Base-by-base conservation (phyloP, 73 alveolate species). In the Blepharisma japonicum region DNA sequence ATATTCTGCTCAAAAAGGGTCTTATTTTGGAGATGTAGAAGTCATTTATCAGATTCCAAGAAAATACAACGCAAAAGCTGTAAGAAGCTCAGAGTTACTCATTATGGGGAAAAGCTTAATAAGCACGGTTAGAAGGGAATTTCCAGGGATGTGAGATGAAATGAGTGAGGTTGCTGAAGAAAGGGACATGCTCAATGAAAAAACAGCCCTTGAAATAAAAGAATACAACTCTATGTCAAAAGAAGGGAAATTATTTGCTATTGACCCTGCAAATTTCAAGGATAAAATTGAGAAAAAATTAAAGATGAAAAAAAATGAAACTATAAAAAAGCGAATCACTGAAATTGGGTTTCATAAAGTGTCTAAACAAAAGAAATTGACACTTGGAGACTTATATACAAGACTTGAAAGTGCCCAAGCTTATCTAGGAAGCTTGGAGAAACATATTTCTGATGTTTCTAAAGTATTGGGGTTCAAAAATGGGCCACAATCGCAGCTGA, bases 11-110 rank as follows among this genome's bases (percentile, higher is more conserved):
- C 82, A 45, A 86, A 86, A 77, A 48, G 96, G 98, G 25, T 78
- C 93, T 20, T 91, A 91, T 77, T 91, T 89, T 68, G 98, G 98
- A 14, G 98, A 91, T 56, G 42, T 82, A 6, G 97, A 91, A 54
- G 76, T 91, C 32, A 68, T 82, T 27, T 51, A 50, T 7, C 89
- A 82, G 32, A 78, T 68, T 2, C 78, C 88, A 21, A 76, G 89
- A 82, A 71, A 55, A 48, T 47, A 78, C 76, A 14, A 46, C 46
- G 50, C 81, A 55, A 81, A 82, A 74, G 45, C 80, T 1, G 32
- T 42, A 18, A 49, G 86, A 77, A 88, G 76, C 54, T 39, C 68
- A 6, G 83, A 82, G 47, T 76, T 77, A 18, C 84, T 82, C 21
- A 78, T 81, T 11, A 32, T 82, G 45, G 20, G 66, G 21, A 70